phyloP scores from a whole-genome alignment of 306 rosid genomes.

The Sechiopsis laciniata region DNA sequence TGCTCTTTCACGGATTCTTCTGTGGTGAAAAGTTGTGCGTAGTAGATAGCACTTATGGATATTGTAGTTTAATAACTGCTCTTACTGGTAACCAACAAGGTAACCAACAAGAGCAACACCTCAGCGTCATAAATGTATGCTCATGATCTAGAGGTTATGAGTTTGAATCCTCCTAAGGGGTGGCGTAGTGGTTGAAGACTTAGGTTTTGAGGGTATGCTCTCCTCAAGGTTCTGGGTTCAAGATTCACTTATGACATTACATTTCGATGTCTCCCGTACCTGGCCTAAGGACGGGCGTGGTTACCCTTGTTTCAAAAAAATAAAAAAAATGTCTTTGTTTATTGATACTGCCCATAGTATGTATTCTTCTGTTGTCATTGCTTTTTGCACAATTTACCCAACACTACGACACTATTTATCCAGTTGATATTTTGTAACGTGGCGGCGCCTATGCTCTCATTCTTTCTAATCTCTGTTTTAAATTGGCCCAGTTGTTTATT shows the following conservation, averaged over 20 bases:
- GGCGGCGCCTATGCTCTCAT: neutral
- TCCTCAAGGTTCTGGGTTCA: no score
- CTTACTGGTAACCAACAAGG: neutral
- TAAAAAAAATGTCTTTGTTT: no score
- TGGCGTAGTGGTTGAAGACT: no score
- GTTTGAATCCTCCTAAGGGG: no score
- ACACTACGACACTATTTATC: neutral
- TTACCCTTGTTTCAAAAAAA: no score
- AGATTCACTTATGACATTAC: no score
- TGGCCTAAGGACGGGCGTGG: no score
- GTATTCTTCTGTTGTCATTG: neutral
- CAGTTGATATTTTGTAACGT: neutral
- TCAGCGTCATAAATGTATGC: no score
- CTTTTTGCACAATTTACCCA: neutral
- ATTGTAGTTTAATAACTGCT: neutral
- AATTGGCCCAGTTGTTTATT: neutral
- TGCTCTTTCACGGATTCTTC: neutral
- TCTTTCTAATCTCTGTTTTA: neutral
- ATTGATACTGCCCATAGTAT: neutral
- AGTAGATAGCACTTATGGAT: neutral
- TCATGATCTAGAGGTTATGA: no score
- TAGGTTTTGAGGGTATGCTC: no score
- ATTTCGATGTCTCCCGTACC: no score
- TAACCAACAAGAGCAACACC: no score
- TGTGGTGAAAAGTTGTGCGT: neutral